Base-by-base conservation (phyloP, 2,329 filamentous ascomycete genomes). In the Colletotrichum neosansevieriae region DNA sequence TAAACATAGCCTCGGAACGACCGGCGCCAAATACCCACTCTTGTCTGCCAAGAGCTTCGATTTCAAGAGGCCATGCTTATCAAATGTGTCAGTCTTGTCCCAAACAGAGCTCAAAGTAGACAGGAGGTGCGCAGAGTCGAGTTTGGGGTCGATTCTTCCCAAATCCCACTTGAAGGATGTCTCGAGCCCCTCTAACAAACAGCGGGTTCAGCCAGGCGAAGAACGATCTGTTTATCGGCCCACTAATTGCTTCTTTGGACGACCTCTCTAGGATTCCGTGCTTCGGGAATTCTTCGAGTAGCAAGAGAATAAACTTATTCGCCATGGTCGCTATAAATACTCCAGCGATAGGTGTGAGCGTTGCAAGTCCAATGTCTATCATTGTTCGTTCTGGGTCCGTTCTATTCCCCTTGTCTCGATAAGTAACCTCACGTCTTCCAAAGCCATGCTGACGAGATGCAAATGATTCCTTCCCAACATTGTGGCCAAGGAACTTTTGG, bases 121-220 rank as follows among this genome's bases (percentile, higher is more conserved):
- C 49, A 15, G 49, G 50, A 32, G 63, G 13, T 9, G 69, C 34
- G 34, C 38, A 10, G 58, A 53, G 34, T 49, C 17, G 71, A 50
- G 13, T 47, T 34, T 36, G 24, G 42, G 3, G 71, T 71, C 13
- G 67, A 56, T 61, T 71, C 40, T 12, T 63, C 36, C 59, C 12
- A 51, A 36, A 6, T 63, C 73, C 72, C 4, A 74, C 24, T 2
- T 45, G 45, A 47, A 71, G 64, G 1, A 71, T 60, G 32, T 71
- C 63, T 12, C 67, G 42, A 21, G 24, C 29, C 13, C 77, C 78
- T 15, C 42, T 49, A 0, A 70, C 40, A 9, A 80, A 73, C 9
- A 80, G 63, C 4, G 57, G 21, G 29, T 79, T 79, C 6, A 80
- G 61, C 79, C 79, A 80, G 74, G 75, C 77, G 36, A 79, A 79